phyloP scores from a whole-genome alignment of 2,329 filamentous ascomycete genomes.

The Aspergillus ruber region DNA sequence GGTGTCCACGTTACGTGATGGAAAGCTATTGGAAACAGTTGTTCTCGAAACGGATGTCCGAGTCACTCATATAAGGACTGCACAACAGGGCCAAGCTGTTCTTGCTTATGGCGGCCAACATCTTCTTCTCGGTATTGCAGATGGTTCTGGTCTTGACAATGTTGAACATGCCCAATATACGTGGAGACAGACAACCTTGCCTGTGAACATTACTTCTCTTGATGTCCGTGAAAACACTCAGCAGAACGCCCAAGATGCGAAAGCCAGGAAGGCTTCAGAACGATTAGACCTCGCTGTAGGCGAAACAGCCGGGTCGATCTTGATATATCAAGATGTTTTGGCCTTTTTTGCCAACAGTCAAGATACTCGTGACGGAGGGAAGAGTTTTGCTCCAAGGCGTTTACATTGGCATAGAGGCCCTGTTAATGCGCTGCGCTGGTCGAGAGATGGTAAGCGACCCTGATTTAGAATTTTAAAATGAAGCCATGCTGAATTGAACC shows the following conservation, averaged over 20 bases:
- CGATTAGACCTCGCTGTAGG: slow-evolving; percentile 72
- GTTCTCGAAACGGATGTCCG: slow-evolving; percentile 24
- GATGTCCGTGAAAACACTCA: slow-evolving; percentile 50
- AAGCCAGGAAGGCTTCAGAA: slow-evolving; percentile 23
- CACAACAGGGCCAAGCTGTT: slow-evolving; percentile 27
- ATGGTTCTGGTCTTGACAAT: slow-evolving; percentile 24
- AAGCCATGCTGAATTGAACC: neutral
- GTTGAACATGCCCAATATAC: slow-evolving; percentile 39
- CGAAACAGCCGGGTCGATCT: slow-evolving; percentile 67
- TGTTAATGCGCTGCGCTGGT: slow-evolving; percentile 85
- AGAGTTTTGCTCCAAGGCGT: slow-evolving; percentile 50
- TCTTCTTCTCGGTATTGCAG: slow-evolving; percentile 55
- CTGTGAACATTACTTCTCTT: slow-evolving; percentile 60
- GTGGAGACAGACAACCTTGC: slow-evolving; percentile 50
- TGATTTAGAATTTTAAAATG: slow-evolving; percentile 1
- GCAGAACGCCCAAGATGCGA: slow-evolving; percentile 4
- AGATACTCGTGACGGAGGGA: slow-evolving; percentile 40
- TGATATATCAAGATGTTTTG: slow-evolving; percentile 73
- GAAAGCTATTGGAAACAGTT: slow-evolving; percentile 15
- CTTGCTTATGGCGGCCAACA: slow-evolving; percentile 35
- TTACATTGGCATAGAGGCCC: slow-evolving; percentile 87
- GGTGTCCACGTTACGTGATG: slow-evolving; percentile 15
- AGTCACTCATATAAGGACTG: slow-evolving; percentile 24
- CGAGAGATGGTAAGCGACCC: slow-evolving; percentile 63
- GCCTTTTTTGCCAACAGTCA: slow-evolving; percentile 45